Percentiles rank a stretch among this genome's conserved stretches.
These are phyloP conservation scores for Lachnellula hyalina DNA, from an alignment of 2,329 filamentous ascomycete genomes.

Conservation along the genomic window DNA sequence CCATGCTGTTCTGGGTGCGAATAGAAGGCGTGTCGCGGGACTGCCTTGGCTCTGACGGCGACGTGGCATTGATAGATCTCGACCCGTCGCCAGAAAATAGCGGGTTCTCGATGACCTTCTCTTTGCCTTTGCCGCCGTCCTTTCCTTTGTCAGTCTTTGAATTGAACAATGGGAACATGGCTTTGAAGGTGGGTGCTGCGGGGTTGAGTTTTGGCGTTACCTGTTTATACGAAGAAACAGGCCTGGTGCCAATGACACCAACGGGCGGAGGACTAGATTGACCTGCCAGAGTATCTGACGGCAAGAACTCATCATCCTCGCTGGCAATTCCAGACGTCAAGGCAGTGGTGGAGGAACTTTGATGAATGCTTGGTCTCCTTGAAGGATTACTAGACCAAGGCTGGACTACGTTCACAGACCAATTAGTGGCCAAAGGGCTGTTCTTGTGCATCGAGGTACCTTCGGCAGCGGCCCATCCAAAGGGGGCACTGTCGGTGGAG, in stretches of 20 bases:
- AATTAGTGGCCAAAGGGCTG: slow-evolving; percentile 47
- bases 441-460: slow-evolving; percentile 44
- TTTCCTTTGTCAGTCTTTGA: slow-evolving; percentile 37
- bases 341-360: slow-evolving; percentile 59
- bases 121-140: slow-evolving; percentile 33
- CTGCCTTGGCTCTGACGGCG: slow-evolving; percentile 47
- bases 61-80: slow-evolving; percentile 23
- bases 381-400: slow-evolving; percentile 75
- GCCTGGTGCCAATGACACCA: slow-evolving; percentile 75
- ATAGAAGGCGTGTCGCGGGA: slow-evolving; percentile 54
- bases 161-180: slow-evolving; percentile 49
- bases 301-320: slow-evolving; percentile 59
- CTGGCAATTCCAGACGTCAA: slow-evolving; percentile 57
- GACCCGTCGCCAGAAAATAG: slow-evolving; percentile 30
- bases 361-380: slow-evolving; percentile 73
- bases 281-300: slow-evolving; percentile 48
- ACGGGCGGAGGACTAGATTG: slow-evolving; percentile 52
- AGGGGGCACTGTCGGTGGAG: slow-evolving; percentile 71
- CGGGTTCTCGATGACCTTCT: slow-evolving; percentile 32
- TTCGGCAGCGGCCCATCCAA: slow-evolving; percentile 56
- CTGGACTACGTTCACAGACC: slow-evolving; percentile 40
- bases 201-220: slow-evolving; percentile 69
- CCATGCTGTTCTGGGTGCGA: slow-evolving; percentile 52
- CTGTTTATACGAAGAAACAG: slow-evolving; percentile 43
- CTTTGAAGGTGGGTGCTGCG: slow-evolving; percentile 81